A percentile compares a stretch with the other conserved stretches of the same genome.
These are phyloP conservation scores for Globisporangium nunn DNA, from an alignment of 352 stramenopile species.

Conservation along the genomic window DNA sequence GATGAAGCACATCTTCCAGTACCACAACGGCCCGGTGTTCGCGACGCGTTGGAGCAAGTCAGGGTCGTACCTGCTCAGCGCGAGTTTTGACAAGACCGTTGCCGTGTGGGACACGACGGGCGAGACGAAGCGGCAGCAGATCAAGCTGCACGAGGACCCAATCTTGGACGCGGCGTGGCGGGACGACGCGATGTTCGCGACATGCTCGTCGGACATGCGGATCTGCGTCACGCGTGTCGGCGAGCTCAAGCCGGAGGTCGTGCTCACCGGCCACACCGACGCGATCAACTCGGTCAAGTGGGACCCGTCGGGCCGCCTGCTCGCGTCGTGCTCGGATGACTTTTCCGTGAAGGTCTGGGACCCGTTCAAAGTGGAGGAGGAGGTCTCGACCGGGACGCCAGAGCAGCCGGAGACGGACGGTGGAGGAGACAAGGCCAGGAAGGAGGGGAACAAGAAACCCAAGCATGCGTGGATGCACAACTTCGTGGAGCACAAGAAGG, in stretches of 20 bases:
- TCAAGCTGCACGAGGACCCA: slow-evolving; percentile 88
- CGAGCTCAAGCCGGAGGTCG: slow-evolving; percentile 59
- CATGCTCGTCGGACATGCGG: slow-evolving; percentile 91
- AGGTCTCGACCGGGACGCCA: slow-evolving; percentile 1
- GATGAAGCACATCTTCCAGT: slow-evolving; percentile 78
- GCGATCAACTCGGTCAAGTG: slow-evolving; percentile 99
- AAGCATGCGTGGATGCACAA: slow-evolving; percentile 60
- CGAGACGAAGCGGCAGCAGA: slow-evolving; percentile 92
- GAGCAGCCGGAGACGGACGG: slow-evolving; percentile 26
- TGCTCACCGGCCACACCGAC: slow-evolving; percentile 91
- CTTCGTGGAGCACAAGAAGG: slow-evolving; percentile 89
- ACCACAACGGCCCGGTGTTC: slow-evolving; percentile 83
- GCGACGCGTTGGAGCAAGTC: slow-evolving; percentile 80
- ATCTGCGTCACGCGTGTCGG: slow-evolving; percentile 90
- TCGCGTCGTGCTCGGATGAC: slow-evolving; percentile 98
- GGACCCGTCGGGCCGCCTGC: slow-evolving; percentile 89
- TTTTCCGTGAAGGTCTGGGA: slow-evolving; percentile 97
- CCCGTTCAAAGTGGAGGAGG: slow-evolving; percentile 16
- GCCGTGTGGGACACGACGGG: slow-evolving; percentile 73
- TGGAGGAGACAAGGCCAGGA: slow-evolving; percentile 11
- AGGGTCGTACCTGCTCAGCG: slow-evolving; percentile 62
- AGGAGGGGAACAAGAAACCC: slow-evolving; percentile 18
- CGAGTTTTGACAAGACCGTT: slow-evolving; percentile 84
- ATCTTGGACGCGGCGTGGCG: slow-evolving; percentile 93
- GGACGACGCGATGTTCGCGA: slow-evolving; percentile 91